Base-by-base conservation (phyloP, 1,139 yeast species). In the Kodamaea fungicola region DNA sequence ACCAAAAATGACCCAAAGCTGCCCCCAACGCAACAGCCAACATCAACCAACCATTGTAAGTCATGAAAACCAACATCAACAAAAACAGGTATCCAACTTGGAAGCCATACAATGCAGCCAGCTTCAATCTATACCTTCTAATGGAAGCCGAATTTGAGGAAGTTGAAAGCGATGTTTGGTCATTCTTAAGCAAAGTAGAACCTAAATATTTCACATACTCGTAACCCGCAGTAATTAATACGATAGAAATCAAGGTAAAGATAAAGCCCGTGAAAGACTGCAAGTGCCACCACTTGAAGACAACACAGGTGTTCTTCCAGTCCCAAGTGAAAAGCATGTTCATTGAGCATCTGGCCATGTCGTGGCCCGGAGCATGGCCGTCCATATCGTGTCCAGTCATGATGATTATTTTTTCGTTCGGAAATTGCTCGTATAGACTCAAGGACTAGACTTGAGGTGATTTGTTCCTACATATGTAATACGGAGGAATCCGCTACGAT, bases 261-360 rank as follows among this genome's bases (percentile, higher is more conserved):
- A 82, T 13, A 38, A 86, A 74, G 8, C 78, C 80, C 1, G 55
- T 32, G n/a, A 60, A 50, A 1, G 80, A 72, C 33, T 65, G 69
- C 34, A 85, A 73, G 47, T 83, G 90, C 95, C 95, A 85, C 88
- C 90, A 83, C 43, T 64, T 61, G 59, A 82, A 83, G 8, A 85
- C 74, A 10, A 85, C 75, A 55, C 95, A 85, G 9, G 85, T 68
- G 55, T 85, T 76, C 36, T 74, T 67, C 65, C 85, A 81, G 48
- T 80, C 77, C 94, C 95, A 86, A 8, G 90, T 84, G 59, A 85
- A 84, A n/a, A 83, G 52, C 92, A 83, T 85, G 57, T 78, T 74
- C 86, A 79, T 80, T n/a, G 76, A 71, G 51, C 89, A 83, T 65
- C 61, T 69, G 50, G 39, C 54, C 61, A 59, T 60, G 30, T 46